Evolutionary conservation across 108 stramenopile genomes (phyloP).

Genomic region (Schizochytrium sp.): DNA sequence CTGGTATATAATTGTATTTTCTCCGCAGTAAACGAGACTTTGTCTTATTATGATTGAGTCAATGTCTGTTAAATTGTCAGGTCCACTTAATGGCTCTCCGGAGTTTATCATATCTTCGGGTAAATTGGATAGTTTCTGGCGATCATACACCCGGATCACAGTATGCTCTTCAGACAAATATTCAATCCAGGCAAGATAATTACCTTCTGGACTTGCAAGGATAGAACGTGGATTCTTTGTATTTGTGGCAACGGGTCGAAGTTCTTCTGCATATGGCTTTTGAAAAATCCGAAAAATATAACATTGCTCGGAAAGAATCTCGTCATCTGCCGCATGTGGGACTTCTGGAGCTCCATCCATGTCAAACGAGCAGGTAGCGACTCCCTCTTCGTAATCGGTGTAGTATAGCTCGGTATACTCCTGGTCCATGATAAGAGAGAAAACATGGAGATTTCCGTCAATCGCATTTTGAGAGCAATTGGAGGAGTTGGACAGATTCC

Average conservation of each 20-base stretch:
- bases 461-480: no score
- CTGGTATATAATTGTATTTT: constrained; percentile 2
- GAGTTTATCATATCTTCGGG: not conserved
- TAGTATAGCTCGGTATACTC: not conserved
- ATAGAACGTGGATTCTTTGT: not conserved
- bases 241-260: not conserved
- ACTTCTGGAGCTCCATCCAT: constrained; percentile 9
- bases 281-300: constrained; percentile 48
- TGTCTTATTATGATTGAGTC: not conserved
- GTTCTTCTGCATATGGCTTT: not conserved
- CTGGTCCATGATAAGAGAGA: constrained; percentile 11
- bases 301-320: not conserved
- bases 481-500: not conserved
- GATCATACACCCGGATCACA: constrained; percentile 26
- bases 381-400: constrained; percentile 18
- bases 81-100: not conserved
- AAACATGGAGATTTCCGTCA: not conserved
- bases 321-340: not conserved
- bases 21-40: constrained; percentile 18
- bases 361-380: constrained; percentile 24
- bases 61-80: not conserved
- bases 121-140: not conserved
- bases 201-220: constrained; percentile 7
- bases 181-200: constrained; percentile 6
- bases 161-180: not conserved